A percentile compares a stretch with the other conserved stretches of the same genome.
Evolutionary conservation across 306 rosid genomes (phyloP).

Genomic region (Adenanthera pavonina): DNA sequence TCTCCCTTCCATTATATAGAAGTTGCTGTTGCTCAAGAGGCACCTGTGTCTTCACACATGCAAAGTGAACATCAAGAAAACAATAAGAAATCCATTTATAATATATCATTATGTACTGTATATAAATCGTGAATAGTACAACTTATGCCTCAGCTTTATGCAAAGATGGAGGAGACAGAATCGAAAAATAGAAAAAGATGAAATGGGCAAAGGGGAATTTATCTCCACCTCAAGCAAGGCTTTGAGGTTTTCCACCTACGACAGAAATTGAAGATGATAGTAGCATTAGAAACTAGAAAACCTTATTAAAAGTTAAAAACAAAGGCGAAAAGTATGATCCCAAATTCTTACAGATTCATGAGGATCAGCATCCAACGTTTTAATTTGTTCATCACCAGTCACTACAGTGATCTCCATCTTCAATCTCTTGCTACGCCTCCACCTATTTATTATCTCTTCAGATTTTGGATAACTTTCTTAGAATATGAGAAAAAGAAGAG

Average conservation of each 20-base stretch:
- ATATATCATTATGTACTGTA: too few species aligned
- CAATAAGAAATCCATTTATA: conserved; percentile 37
- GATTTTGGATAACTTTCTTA: conserved; percentile 20
- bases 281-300: not conserved
- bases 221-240: conserved; percentile 98
- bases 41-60: conserved; percentile 67
- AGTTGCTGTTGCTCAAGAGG: conserved; percentile 86
- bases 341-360: conserved; percentile 78
- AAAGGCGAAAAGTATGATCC: conserved; percentile 2
- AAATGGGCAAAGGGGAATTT: conserved; percentile 31
- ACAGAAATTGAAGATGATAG: conserved; percentile 1
- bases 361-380: conserved; percentile 82
- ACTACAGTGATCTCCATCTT: conserved; percentile 93
- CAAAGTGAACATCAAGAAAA: conserved; percentile 42
- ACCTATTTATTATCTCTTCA: conserved; percentile 1
- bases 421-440: conserved; percentile 21
- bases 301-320: not conserved
- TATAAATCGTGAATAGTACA: too few species aligned
- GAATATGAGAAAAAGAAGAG: not conserved
- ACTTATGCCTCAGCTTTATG: not conserved
- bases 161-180: not conserved
- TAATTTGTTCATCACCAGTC: conserved; percentile 84
- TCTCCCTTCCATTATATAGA: conserved; percentile 81
- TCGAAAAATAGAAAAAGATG: not conserved
- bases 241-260: conserved; percentile 87